phyloP scores from a whole-genome alignment of 75 land plant genomes.

The Picea sitchensis region DNA sequence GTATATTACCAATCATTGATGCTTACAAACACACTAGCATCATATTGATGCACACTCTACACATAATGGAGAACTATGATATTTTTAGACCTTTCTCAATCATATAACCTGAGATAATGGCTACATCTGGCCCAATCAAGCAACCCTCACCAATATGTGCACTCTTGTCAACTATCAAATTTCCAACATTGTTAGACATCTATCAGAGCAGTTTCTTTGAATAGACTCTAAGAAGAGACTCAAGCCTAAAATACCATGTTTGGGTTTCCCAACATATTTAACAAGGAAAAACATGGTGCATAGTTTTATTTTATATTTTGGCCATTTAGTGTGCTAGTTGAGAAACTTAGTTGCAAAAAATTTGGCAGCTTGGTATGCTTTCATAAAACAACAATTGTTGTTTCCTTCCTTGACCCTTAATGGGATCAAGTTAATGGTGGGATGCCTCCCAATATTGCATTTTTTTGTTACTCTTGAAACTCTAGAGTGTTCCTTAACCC shows the following conservation, averaged over 20 bases:
- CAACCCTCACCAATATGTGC: constrained; percentile 90
- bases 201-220: constrained; percentile 48
- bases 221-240: constrained; percentile 73
- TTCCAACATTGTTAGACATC: constrained; percentile 53
- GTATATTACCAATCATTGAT: constrained; percentile 95
- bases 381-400: too few relatives aligned
- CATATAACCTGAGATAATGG: constrained; percentile 79
- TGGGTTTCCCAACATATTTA: constrained; percentile 73
- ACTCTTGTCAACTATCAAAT: constrained; percentile 70
- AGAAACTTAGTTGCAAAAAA: too few relatives aligned
- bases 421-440: too few relatives aligned
- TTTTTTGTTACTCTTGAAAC: too few relatives aligned
- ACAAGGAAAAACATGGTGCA: too few relatives aligned
- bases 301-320: too few relatives aligned
- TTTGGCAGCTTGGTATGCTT: too few relatives aligned
- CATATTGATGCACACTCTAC: constrained; percentile 81
- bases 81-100: constrained; percentile 86
- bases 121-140: constrained; percentile 93
- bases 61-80: constrained; percentile 91
- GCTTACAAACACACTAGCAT: constrained; percentile 82
- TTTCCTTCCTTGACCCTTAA: too few relatives aligned
- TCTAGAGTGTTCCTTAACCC: too few relatives aligned
- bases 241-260: constrained; percentile 85
- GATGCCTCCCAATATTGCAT: too few relatives aligned
- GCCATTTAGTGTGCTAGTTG: too few relatives aligned